Evolutionary conservation across 75 land plant species (phyloP), one percentile per base, ranked within the genome.

Genomic region (Pinus tabuliformis): DNA sequence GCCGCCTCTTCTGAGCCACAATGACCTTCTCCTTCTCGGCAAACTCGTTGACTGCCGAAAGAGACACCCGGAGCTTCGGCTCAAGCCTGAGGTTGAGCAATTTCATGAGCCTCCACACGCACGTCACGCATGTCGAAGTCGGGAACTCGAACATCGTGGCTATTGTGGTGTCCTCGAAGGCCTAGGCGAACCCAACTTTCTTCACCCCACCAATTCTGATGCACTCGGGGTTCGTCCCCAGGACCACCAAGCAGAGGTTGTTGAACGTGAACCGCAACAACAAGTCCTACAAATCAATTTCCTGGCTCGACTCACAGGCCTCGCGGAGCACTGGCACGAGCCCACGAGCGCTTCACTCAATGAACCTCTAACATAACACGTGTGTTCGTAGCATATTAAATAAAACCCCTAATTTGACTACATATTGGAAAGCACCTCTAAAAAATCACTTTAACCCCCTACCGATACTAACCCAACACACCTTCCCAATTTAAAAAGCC

Each of bases 151-250:
- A 21, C 56, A 39, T 49, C 3, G 80, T 77, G 15, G 42, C 16
- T 24, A 20, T 28, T 5, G 81, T 77, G 28, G 80, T 80, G 5
- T 36, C 66, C 37, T 80, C 73, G 33, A 80, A 80, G 5, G 80
- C 80, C 70, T 28, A 5, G 17, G 82, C 56, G n/a, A 80, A 80
- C 6, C 30, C 58, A 3, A 66, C 17, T 0, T 36, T 26, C 13
- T 33, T 24, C 58, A 62, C 21, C 39, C 75, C 16, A 0, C 71
- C 26, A 3, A 1, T 15, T 15, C 57, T 24, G 0, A 75, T 71
- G 17, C 59, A 49, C 58, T 72, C 79, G 3, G 37, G 75, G 81
- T 83, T 83, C 5, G 72, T 75, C 2, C 85, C 85, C 17, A 83
- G 72, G 3, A 70, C 79, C 14, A 81, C 26, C 26, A 26, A 26